Evolutionary conservation across 2,329 filamentous ascomycete genomes (phyloP), one percentile per base, ranked within the genome.

Genomic region (Botrytis paeoniae): DNA sequence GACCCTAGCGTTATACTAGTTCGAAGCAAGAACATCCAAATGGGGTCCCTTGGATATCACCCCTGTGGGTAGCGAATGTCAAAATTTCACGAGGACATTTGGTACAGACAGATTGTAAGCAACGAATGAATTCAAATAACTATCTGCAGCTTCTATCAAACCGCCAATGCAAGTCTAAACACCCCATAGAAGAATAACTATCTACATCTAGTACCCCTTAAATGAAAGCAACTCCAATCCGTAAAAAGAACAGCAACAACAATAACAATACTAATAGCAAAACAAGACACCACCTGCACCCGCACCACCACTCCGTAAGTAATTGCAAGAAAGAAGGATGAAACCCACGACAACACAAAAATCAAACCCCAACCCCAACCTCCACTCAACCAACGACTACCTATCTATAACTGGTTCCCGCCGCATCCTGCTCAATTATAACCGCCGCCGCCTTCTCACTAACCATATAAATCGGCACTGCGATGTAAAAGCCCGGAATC

Each of bases 381-480:
- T 29, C 5, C 45, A 43, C 39, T 32, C 39, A 64, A 32, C 5
- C 48, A 57, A 57, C 3, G 16, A 51, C 48, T 32, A 48, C 22
- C 25, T 70, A 63, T 35, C n/a, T 63, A 45, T 63, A 63, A 35
- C 69, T 65, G 2, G 43, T 54, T n/a, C 41, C 39, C 18, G 48
- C 57, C 29, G 25, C 45, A 62, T 70, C 66, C 20, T 51, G 48
- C 35, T 68, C 45, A 65, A 70, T 63, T 43, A 76, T 75, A 35
- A 65, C 71, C 64, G 73, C 75, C n/a, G 65, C 72, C 10, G 89
- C 89, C 83, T 91, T 91, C 83, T 90, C 88, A 1, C 83, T 84
- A 14, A 87, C 82, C 80, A 90, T 87, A 76, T 87, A 89, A 0
- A 85, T 85, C 0, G 87, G 83, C 2, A 86, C 78, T 7, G 84